phyloP scores from a whole-genome alignment of 2,329 filamentous ascomycete species.

The Zelopaecilomyces penicillatus region DNA sequence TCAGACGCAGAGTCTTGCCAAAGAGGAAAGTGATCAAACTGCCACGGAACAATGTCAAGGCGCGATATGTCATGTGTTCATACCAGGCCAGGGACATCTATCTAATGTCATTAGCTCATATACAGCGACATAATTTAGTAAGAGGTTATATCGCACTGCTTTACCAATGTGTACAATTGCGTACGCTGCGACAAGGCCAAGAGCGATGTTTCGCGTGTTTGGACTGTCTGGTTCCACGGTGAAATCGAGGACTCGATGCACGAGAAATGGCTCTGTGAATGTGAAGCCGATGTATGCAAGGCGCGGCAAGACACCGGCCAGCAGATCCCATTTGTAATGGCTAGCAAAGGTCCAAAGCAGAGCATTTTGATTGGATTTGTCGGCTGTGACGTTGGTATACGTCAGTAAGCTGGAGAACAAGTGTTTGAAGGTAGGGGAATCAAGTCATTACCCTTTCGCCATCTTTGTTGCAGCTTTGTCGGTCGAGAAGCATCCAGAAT shows the following conservation, averaged over 20 bases:
- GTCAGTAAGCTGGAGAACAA: too few relatives aligned
- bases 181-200: slow-evolving; percentile 31
- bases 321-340: slow-evolving; percentile 19
- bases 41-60: slow-evolving; percentile 25
- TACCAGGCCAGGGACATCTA: slow-evolving; percentile 6
- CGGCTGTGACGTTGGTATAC: too few relatives aligned
- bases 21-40: slow-evolving; percentile 38
- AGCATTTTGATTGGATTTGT: slow-evolving; percentile 8
- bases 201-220: slow-evolving; percentile 21
- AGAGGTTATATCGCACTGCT: slow-evolving; percentile 20
- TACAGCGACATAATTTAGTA: too few relatives aligned
- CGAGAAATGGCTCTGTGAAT: slow-evolving; percentile 36
- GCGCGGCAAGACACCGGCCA: slow-evolving; percentile 26
- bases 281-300: slow-evolving; percentile 28
- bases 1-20: slow-evolving; percentile 30
- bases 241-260: slow-evolving; percentile 25
- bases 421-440: neutral
- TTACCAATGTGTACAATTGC: slow-evolving; percentile 31
- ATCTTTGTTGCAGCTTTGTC: slow-evolving; percentile 5
- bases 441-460: slow-evolving; percentile 7
- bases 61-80: slow-evolving; percentile 26
- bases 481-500: slow-evolving; percentile 12
- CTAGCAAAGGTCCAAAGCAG: slow-evolving; percentile 15
- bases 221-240: slow-evolving; percentile 16
- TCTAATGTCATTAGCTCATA: too few relatives aligned